Conservation (phyloP, 805 yeast genomes). For the Ogataea paradorogensis region DNA sequence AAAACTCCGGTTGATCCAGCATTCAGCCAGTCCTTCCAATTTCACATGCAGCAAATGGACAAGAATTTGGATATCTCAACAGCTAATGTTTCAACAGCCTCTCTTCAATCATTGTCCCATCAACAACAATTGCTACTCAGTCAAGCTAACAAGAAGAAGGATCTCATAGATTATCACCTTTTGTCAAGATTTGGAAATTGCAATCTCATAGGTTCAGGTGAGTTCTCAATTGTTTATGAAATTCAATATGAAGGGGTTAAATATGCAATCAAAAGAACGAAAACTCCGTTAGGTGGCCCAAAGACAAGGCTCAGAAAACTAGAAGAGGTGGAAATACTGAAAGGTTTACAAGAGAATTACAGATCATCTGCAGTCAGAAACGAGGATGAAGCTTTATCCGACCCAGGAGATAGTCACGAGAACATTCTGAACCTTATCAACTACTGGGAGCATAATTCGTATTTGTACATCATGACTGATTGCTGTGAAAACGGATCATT, state of each 20-base stretch:
- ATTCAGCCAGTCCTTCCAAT: conserved; percentile 13
- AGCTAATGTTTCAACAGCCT: conserved; percentile 17
- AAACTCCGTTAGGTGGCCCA: conserved; percentile 56
- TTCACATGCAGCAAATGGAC: conserved; percentile 7
- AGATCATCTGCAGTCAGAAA: conserved; percentile 19
- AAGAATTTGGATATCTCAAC: conserved; percentile 8
- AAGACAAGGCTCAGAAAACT: conserved; percentile 58
- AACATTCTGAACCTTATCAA: conserved; percentile 76
- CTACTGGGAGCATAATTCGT: conserved; percentile 78
- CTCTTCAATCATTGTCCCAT: conserved; percentile 14
- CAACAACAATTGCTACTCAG: not conserved
- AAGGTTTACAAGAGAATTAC: conserved; percentile 38
- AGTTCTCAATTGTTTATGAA: conserved; percentile 84
- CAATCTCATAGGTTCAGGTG: conserved; percentile 74
- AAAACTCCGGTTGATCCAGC: conserved; percentile 29
- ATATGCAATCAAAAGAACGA: conserved; percentile 87
- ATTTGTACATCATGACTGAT: conserved; percentile 89
- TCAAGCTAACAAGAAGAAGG: conserved; percentile 12
- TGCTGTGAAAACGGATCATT: conserved; percentile 90
- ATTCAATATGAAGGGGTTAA: conserved; percentile 64
- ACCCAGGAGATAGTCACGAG: conserved; percentile 61
- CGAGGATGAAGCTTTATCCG: conserved; percentile 19
- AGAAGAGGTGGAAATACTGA: conserved; percentile 76
- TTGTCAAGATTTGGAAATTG: conserved; percentile 61
- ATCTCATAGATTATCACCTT: conserved; percentile 40